Base-by-base conservation (phyloP, 2,329 filamentous ascomycete genomes). In the Colletotrichum acutatum region DNA sequence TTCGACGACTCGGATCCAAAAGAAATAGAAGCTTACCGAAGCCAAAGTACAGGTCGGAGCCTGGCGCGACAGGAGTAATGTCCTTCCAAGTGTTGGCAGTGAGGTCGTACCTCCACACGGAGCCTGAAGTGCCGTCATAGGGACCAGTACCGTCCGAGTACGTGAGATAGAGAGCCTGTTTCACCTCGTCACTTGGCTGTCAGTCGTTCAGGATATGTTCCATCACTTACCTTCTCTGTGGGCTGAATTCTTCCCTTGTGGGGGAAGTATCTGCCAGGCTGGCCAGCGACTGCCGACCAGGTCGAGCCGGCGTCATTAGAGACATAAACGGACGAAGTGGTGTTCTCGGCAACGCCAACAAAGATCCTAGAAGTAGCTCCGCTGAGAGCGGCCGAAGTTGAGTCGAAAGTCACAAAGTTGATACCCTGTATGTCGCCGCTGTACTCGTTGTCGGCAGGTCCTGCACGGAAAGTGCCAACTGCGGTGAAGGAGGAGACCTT, bases 341-440 rank as follows among this genome's bases (percentile, higher is more conserved):
- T 82, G 68, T 86, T 88, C 75, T 90, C 87, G 0, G 88, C 87
- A 1, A 84, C 86, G 32, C 88, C 89, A 5, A 90, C 87, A 72
- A 90, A 90, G 75, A 90, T 90, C 14, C 87, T 83, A 0, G 86
- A 87, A 0, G 89, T 90, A 1, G 87, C 85, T 0, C 87, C 86
- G 16, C 82, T 81, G 1, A 79, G 78, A 0, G 80, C 79, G 0
- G 79, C 79, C 0, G 88, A 89, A 0, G 87, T 90, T 1, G 85
- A 84, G 68, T 89, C 88, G 46, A 90, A 90, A 0, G 88, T 89
- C 19, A 90, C 83, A 76, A 87, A 90, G 0, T 87, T 80, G 2
- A 89, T 80, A 0, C 88, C 88, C 66, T 85, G 82, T 3, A 67
- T 68, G 75, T 88, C 87, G 26, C 79, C 80, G 56, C 85, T 84